Evolutionary conservation across 2,329 filamentous ascomycete genomes (phyloP).

Genomic region (Phyllosticta citrichinensis): DNA sequence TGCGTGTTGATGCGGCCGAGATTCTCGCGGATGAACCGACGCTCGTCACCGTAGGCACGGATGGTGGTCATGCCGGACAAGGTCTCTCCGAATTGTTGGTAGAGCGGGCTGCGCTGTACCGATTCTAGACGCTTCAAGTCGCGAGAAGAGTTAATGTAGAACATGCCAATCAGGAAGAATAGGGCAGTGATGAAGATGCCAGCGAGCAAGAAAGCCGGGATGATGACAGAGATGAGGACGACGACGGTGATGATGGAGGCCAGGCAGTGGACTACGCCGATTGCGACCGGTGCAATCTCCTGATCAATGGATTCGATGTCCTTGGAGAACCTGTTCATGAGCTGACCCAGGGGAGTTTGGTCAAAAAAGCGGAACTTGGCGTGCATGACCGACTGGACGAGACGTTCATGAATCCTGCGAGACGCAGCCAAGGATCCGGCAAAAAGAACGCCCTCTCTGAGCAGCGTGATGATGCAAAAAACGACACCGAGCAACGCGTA

Average conservation of each 20-base stretch:
- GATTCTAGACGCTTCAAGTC: conserved; percentile 94
- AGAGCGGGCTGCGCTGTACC: conserved; percentile 84
- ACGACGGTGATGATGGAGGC: conserved; percentile 74
- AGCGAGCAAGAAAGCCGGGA: conserved; percentile 81
- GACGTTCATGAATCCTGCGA: conserved; percentile 65
- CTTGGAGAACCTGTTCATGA: conserved; percentile 98
- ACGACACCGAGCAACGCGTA: conserved; percentile 71
- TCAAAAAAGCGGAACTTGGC: conserved; percentile 98
- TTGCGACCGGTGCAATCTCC: conserved; percentile 86
- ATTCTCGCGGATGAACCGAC: conserved; percentile 89
- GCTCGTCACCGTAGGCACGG: conserved; percentile 87
- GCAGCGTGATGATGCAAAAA: conserved; percentile 72
- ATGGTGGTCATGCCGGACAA: conserved; percentile 92
- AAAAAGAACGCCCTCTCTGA: conserved; percentile 82
- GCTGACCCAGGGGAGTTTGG: conserved; percentile 83
- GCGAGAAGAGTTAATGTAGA: conserved; percentile 87
- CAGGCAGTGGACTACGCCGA: conserved; percentile 59
- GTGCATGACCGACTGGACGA: conserved; percentile 71
- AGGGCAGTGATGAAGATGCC: conserved; percentile 73
- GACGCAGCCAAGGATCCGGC: conserved; percentile 85
- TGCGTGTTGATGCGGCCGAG: conserved; percentile 80
- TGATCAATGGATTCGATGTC: conserved; percentile 93
- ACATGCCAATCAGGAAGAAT: conserved; percentile 72
- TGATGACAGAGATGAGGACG: conserved; percentile 76
- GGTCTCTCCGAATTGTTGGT: conserved; percentile 97